Base-by-base conservation (phyloP, 495 filamentous ascomycete genomes). In the Evansstolkia leycettana region DNA sequence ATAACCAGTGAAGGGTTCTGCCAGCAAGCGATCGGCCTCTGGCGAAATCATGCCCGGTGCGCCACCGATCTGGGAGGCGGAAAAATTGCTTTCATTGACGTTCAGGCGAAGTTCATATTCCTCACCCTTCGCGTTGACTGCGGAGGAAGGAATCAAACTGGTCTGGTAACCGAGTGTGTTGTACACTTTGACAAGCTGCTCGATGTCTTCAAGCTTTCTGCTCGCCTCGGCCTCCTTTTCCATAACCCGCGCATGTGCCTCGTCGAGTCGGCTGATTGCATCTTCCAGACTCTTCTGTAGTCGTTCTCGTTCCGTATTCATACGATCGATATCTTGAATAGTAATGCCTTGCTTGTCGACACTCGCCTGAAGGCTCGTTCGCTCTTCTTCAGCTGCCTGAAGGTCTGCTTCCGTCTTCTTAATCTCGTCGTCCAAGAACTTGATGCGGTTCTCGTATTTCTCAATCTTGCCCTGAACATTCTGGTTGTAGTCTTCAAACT, bases 281-380 rank as follows among this genome's bases (percentile, higher is more conserved):
- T 79, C 70, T 38, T 92, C 82, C 33, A 93, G 76, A 26, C 73
- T 80, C 47, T 80, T 89, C 34, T 90, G 82, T 20, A 96, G 70
- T 9, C 92, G 79, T 50, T 96, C 90, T 20, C 88, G 78, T 54
- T 96, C 90, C 14, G 80, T 76, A 43, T 84, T 93, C 89, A 99
- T 94, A 48, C 87, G 88, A 68, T 99, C 90, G 54, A 99, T 95
- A 65, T 96, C 92, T 54, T 84, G 80, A 49, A 92, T 88, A 31
- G 84, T 90, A 45, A 99, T 86, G 3, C 89, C 90, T 50, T 92
- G 84, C 40, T 76, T 76, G 51, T 96, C 88, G 26, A 99, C 82
- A 11, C 80, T 77, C 20, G 77, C 72, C 50, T 95, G 86, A 17
- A 96, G 70, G 12, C 70, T 67, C n/a, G 70, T 58, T 34, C 79